These are phyloP conservation scores for Aspergillus viridinutans DNA, from an alignment of 2,329 filamentous ascomycete genomes.

Conservation along the genomic window DNA sequence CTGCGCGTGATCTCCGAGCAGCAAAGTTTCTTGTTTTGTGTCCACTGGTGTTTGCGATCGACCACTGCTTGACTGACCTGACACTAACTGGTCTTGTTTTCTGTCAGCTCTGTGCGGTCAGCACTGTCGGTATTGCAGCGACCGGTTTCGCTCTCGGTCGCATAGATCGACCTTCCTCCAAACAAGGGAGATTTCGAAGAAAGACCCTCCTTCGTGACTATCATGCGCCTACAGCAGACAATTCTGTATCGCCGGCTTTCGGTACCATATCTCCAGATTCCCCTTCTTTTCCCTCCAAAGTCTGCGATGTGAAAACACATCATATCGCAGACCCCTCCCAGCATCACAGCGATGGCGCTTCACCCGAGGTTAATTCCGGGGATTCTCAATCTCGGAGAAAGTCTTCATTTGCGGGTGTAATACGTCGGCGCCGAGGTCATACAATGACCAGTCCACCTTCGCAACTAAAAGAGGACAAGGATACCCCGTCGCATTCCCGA, in stretches of 20 bases:
- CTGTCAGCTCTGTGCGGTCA: slow-evolving; percentile 57
- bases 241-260: slow-evolving; percentile 10
- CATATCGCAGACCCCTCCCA: slow-evolving; percentile 4
- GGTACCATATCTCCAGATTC: slow-evolving; percentile 15
- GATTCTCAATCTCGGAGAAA: slow-evolving; percentile 19
- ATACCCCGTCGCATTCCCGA: slow-evolving; percentile 22
- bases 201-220: slow-evolving; percentile 22
- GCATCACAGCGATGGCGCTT: slow-evolving; percentile 12
- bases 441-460: slow-evolving; percentile 32
- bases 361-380: slow-evolving; percentile 9
- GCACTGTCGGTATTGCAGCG: slow-evolving; percentile 58
- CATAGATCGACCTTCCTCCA: slow-evolving; percentile 38
- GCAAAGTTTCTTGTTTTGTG: background rate
- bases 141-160: slow-evolving; percentile 56
- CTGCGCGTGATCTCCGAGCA: background rate
- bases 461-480: slow-evolving; percentile 23
- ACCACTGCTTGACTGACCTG: background rate
- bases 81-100: background rate
- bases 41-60: background rate
- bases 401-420: slow-evolving; percentile 26
- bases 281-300: slow-evolving; percentile 13
- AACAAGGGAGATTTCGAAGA: slow-evolving; percentile 24
- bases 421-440: slow-evolving; percentile 34
- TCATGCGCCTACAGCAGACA: slow-evolving; percentile 12
- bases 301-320: slow-evolving; percentile 11